Base-by-base conservation (phyloP, 2,329 filamentous ascomycete genomes). In the Metarhizium rileyi region DNA sequence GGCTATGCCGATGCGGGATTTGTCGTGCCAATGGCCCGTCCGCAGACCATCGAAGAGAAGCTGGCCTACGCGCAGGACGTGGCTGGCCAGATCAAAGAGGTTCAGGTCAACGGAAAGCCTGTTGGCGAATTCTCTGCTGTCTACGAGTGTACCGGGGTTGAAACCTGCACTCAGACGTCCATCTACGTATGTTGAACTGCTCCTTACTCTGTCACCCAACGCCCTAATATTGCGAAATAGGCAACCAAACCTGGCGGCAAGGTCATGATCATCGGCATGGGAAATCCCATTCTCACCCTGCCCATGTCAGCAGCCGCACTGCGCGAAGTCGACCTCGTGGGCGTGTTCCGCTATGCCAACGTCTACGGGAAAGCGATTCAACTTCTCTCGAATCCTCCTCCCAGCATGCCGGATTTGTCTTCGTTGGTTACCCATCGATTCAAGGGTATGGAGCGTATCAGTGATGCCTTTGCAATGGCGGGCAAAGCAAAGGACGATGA, bases 71-170 rank as follows among this genome's bases (percentile, higher is more conserved):
- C 76, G 7, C 70, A 72, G 54, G 67, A 71, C 35, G 69, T 78
- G 2, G 74, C 80, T 1, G 66, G 64, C 47, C 58, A 66, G 51
- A 65, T 76, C 46, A 70, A 67, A 57, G 57, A 57, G 28, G 64
- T 66, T 0, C 53, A 56, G 30, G 62, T 69, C 2, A 58, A 60
- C 1, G 70, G 69, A 8, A 61, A 69, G 55, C 71, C 76, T 12
- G 73, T 86, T 52, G 79, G 71, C 0, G 81, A 87, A 60, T 76
- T 86, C 0, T 76, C 80, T 46, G 78, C 79, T 1, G 83, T 85
- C 2, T 89, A 86, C 59, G 86, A 90, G 67, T 90, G 86, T 62
- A 90, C 87, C 0, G 87, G 87, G 8, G 86, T 89, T 22, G 85
- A 87, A 61, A 78, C 80, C 0, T 90, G 86, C 58, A 73, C 89